Conservation (phyloP, 2,329 filamentous ascomycete genomes). For the Huntiella bhutanensis region DNA sequence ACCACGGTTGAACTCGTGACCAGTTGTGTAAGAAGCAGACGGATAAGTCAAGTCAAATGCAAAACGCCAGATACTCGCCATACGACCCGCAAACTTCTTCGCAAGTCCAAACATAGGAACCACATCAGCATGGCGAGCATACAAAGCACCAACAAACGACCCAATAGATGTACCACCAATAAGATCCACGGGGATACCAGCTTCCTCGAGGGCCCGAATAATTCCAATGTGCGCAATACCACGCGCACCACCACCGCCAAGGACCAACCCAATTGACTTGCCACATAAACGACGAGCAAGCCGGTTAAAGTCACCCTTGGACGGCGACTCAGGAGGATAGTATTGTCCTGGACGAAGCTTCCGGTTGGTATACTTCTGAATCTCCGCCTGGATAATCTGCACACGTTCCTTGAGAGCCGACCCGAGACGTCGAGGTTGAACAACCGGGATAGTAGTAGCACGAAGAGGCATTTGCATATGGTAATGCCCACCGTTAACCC, state of each 20-base stretch:
- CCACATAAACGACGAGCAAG: slow-evolving; percentile 78
- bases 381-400: slow-evolving; percentile 86
- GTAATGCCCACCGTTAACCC: slow-evolving; percentile 96
- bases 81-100: slow-evolving; percentile 95
- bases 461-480: slow-evolving; percentile 66
- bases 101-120: slow-evolving; percentile 92
- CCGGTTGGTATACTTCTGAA: slow-evolving; percentile 94
- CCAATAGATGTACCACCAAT: slow-evolving; percentile 93
- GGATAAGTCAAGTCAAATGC: slow-evolving; percentile 91
- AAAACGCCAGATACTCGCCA: slow-evolving; percentile 99
- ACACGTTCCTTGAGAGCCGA: slow-evolving; percentile 80
- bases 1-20: slow-evolving; percentile 95
- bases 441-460: slow-evolving; percentile 7
- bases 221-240: slow-evolving; percentile 88
- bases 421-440: slow-evolving; percentile 50
- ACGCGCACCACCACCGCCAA: slow-evolving; percentile 81
- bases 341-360: slow-evolving; percentile 73
- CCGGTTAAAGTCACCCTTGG: slow-evolving; percentile 92
- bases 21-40: slow-evolving; percentile 89
- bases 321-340: slow-evolving; percentile 79
- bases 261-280: slow-evolving; percentile 82
- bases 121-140: slow-evolving; percentile 87
- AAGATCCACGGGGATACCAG: slow-evolving; percentile 87
- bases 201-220: slow-evolving; percentile 86
- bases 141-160: slow-evolving; percentile 83